These are phyloP conservation scores for Fusarium foetens DNA, from an alignment of 2,329 filamentous ascomycete genomes.

Conservation along the genomic window DNA sequence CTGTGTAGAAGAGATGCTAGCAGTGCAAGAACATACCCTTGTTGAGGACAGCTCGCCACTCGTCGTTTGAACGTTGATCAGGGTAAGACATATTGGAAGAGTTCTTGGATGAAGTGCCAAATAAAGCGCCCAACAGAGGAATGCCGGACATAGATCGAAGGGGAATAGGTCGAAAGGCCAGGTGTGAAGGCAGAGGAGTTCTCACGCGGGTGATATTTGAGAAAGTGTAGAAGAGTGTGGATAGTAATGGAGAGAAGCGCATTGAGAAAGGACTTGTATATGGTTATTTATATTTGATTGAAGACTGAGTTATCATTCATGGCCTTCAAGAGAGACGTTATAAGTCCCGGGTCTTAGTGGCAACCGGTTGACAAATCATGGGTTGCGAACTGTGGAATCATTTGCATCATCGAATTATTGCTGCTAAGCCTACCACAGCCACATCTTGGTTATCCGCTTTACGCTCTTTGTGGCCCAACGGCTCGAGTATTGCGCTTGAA, in stretches of 20 bases:
- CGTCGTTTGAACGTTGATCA: conserved; percentile 80
- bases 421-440: conserved; percentile 27
- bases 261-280: conserved; percentile 48
- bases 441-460: conserved; percentile 6
- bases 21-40: conserved; percentile 51
- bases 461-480: conserved; percentile 3
- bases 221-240: conserved; percentile 60
- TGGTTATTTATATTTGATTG: conserved; percentile 25
- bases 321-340: conserved; percentile 7
- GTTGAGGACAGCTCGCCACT: conserved; percentile 89
- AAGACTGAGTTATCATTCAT: background rate
- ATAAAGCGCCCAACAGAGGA: conserved; percentile 81
- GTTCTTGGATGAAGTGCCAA: conserved; percentile 67
- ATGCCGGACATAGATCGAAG: conserved; percentile 76
- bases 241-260: conserved; percentile 61
- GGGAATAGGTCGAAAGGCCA: conserved; percentile 43
- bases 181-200: conserved; percentile 42
- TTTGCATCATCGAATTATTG: conserved; percentile 43
- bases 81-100: conserved; percentile 76
- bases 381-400: conserved; percentile 38
- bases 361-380: conserved; percentile 39
- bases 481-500: background rate
- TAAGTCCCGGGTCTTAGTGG: conserved; percentile 15
- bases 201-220: conserved; percentile 56
- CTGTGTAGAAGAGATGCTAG: background rate